phyloP scores from a whole-genome alignment of 2,329 filamentous ascomycete species.

The Ophiostoma ulmi region DNA sequence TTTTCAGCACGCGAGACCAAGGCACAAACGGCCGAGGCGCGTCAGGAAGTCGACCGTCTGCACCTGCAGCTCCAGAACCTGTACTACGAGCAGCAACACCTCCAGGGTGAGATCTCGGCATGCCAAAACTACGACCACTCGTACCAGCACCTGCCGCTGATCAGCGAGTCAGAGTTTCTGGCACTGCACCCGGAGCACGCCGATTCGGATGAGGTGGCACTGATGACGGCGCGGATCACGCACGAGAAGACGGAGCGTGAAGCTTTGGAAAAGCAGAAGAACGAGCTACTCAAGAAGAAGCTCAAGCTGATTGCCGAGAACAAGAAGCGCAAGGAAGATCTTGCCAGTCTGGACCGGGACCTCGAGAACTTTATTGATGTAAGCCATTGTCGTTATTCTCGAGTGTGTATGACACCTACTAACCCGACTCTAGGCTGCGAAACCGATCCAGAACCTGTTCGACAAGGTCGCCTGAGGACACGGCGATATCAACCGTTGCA shows the following conservation, averaged over 20 bases:
- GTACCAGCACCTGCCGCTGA: constrained; percentile 78
- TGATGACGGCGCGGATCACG: constrained; percentile 87
- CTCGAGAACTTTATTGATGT: constrained; percentile 92
- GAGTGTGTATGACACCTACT: background rate
- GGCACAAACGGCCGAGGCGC: constrained; percentile 74
- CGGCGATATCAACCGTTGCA: background rate
- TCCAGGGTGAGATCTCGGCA: constrained; percentile 81
- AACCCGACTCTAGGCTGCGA: constrained; percentile 58
- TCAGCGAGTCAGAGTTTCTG: constrained; percentile 78
- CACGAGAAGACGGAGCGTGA: constrained; percentile 83
- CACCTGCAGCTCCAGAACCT: constrained; percentile 93
- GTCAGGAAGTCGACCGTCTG: constrained; percentile 84
- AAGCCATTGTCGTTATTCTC: constrained; percentile 32
- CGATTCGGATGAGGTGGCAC: constrained; percentile 66
- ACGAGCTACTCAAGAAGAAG: constrained; percentile 64
- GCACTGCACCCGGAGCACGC: constrained; percentile 67
- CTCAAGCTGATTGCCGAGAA: constrained; percentile 64
- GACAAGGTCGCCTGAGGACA: constrained; percentile 60
- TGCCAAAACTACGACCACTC: constrained; percentile 92
- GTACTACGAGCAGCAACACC: constrained; percentile 89
- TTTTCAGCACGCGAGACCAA: constrained; percentile 82
- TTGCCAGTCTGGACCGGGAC: constrained; percentile 85
- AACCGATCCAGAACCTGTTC: constrained; percentile 80
- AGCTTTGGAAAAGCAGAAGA: constrained; percentile 75
- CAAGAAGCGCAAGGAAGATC: constrained; percentile 87